Evolutionary conservation across 2,329 filamentous ascomycete genomes (phyloP), one percentile per base, ranked within the genome.

Genomic region (Nigrograna mackinnonii): DNA sequence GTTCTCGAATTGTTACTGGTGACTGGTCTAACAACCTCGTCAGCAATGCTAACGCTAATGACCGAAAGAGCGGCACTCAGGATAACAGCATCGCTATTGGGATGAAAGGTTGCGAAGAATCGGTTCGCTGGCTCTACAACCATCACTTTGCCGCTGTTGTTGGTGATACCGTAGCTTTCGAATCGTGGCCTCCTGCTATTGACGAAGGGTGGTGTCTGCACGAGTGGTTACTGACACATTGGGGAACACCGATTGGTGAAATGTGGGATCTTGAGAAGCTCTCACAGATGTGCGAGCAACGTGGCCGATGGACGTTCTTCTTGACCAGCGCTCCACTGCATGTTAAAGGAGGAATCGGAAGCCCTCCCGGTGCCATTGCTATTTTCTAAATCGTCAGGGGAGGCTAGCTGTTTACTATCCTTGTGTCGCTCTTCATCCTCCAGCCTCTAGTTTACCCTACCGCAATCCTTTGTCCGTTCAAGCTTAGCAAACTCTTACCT

Each of bases 281-380:
- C 30, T 72, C 76, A 2, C 67, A 67, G 18, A 71, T 77, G 41
- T 82, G 81, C 57, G 81, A 80, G 57, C 71, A 71, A 46, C 67
- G 73, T 58, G 67, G 72, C 28, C 69, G 75, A 14, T 85, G 80
- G 61, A 79, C 72, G 1, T 86, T 86, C 54, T 76, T 86, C 65
- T 66, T 86, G 7, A 82, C 79, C 0, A 84, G 79, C 49, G 73
- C 72, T 12, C 82, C 83, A 1, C 57, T 83, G 39, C 83, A 85
- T 59, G 73, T 82, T 13, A 75, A 76, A 3, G 77, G 80, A 20
- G 63, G 62, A 1, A 64, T 67, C 44, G 62, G 63, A 33, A 66
- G 60, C 42, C 63, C 64, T 13, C 64, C 64, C 6, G 62, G 62
- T n/a, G 64, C 60, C 18, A 62, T 67, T 39, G 63, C 62, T 6